Evolutionary conservation across 1,139 yeast genomes (phyloP), one percentile per base, ranked within the genome.

Genomic region (Hanseniaspora gamundiae): DNA sequence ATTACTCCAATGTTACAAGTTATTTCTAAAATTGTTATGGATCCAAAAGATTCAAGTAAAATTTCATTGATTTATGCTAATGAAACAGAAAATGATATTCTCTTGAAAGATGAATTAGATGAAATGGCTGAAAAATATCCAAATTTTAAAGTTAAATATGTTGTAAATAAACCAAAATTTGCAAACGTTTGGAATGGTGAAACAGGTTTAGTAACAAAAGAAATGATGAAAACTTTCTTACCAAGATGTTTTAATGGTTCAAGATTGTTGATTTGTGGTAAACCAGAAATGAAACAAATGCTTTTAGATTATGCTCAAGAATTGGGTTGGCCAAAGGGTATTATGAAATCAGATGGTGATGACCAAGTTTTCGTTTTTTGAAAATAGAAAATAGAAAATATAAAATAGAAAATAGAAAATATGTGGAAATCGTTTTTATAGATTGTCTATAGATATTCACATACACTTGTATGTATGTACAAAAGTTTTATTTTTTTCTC

Each of bases 1-100:
- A 79, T 82, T 48, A 81, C 93, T 13, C 91, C 93, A 21, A 76
- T 80, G 55, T 68, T 82, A 49, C 87, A 82, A 58, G 80, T 82
- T 13, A 66, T 73, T 40, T 60, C 62, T 47, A 75, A 77, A 44
- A 61, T 73, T 33, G 74, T 80, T 48, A 80, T 87, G 26, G 76
- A 79, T 36, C 78, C 84, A 8, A 76, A 71, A 44, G 88, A 81
- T 58, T 39, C 58, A 38, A 80, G 88, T 36, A 70, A 70, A 46
- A 68, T 82, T 45, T 67, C 75, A 2, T 64, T 82, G 51, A 67
- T 82, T 45, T 82, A 71, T 58, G 87, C 85, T 40, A 81, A 82
- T 54, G 82, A 80, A 53, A 73, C 86, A 13, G 80, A 71, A 50
- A 79, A 80, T 52, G 91, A 82, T 59, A 80, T 82, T 46, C 67